Conservation (phyloP, 1,139 yeast genomes). For the Kluyveromyces marxianus region DNA sequence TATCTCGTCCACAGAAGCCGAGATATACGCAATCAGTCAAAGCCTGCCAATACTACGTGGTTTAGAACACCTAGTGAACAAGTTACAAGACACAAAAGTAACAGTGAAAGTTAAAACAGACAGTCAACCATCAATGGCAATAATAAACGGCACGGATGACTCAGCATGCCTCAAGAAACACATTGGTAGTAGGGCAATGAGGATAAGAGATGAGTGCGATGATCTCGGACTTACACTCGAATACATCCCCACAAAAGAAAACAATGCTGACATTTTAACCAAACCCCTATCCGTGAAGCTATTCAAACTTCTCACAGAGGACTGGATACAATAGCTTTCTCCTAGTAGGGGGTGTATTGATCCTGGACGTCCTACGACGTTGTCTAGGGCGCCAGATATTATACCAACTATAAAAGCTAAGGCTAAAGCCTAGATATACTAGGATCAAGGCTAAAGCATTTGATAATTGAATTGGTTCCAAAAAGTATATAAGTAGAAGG, state of each 20-base stretch:
- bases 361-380: not conserved
- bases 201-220: constrained; percentile 6
- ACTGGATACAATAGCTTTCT: constrained; percentile 5
- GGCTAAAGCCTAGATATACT: not conserved
- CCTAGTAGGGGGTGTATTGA: constrained; percentile 1
- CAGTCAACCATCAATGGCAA: constrained; percentile 6
- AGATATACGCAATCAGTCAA: constrained; percentile 5
- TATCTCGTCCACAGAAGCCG: constrained; percentile 7
- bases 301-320: constrained; percentile 3
- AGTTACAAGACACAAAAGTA: not conserved
- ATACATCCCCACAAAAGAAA: constrained; percentile 7
- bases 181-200: constrained; percentile 9
- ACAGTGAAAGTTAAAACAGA: constrained; percentile 3
- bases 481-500: not conserved
- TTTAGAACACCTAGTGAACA: constrained; percentile 1
- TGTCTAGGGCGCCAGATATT: not conserved
- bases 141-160: constrained; percentile 3
- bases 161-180: constrained; percentile 4
- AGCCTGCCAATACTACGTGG: constrained; percentile 1
- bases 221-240: constrained; percentile 1
- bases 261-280: constrained; percentile 10
- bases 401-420: not conserved
- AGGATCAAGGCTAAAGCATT: not conserved
- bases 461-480: not conserved
- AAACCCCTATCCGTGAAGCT: constrained; percentile 7